These are phyloP conservation scores for Mollisia scopiformis DNA, from an alignment of 2,329 filamentous ascomycete species.

Conservation along the genomic window DNA sequence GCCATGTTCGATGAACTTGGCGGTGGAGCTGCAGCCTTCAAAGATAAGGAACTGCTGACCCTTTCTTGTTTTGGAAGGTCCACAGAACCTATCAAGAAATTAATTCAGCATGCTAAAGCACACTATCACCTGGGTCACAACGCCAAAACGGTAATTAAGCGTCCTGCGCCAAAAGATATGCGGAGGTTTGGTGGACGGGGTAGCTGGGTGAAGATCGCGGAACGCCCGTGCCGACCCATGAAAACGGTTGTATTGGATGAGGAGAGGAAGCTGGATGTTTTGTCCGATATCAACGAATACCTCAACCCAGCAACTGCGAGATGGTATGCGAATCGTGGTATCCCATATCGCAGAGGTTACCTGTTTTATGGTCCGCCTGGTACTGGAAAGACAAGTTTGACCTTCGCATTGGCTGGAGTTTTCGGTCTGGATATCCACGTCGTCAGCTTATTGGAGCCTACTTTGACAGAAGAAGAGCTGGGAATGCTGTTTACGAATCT, in stretches of 20 bases:
- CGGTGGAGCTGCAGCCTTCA: conserved; percentile 41
- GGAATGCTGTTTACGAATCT: conserved; percentile 61
- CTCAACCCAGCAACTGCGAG: conserved; percentile 68
- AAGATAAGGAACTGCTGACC: conserved; percentile 54
- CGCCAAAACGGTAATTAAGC: conserved; percentile 61
- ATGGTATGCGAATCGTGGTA: conserved; percentile 77
- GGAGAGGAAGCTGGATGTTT: conserved; percentile 65
- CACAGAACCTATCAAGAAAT: conserved; percentile 55
- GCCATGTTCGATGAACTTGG: conserved; percentile 27
- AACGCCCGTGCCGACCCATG: conserved; percentile 71
- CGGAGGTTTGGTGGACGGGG: conserved; percentile 48
- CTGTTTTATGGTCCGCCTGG: conserved; percentile 77
- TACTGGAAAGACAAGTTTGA: conserved; percentile 72
- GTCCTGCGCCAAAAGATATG: conserved; percentile 50
- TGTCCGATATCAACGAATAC: conserved; percentile 78
- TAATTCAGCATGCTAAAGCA: conserved; percentile 56
- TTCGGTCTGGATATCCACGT: conserved; percentile 71
- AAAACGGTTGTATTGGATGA: conserved; percentile 75
- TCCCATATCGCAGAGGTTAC: conserved; percentile 77
- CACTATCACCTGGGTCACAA: conserved; percentile 55
- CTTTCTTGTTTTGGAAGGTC: conserved; percentile 58
- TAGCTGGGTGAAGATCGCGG: conserved; percentile 59
- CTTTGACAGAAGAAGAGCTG: conserved; percentile 64
- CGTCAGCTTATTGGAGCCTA: conserved; percentile 61
- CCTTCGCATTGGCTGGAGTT: conserved; percentile 65